Conservation (phyloP, 495 filamentous ascomycete genomes). For the Trichoderma parareesei region DNA sequence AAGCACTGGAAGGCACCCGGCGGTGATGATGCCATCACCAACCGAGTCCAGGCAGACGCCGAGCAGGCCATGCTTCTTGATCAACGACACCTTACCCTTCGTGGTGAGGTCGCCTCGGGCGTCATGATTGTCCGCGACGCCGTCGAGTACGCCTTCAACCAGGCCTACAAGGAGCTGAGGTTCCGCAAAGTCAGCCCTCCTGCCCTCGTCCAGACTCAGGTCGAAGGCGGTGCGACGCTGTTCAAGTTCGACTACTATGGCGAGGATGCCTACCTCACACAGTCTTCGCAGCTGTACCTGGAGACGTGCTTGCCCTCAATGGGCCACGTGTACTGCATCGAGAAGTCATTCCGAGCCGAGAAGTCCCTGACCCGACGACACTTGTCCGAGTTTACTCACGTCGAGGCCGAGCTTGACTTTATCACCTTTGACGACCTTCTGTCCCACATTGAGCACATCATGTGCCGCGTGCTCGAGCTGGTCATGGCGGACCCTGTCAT, state of each 20-base stretch:
- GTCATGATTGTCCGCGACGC: slow-evolving; percentile 89
- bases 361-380: slow-evolving; percentile 92
- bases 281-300: slow-evolving; percentile 96
- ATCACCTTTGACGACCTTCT: slow-evolving; percentile 90
- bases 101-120: slow-evolving; percentile 77
- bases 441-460: slow-evolving; percentile 79
- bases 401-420: slow-evolving; percentile 95
- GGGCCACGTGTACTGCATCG: slow-evolving; percentile 94
- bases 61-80: slow-evolving; percentile 73
- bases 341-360: slow-evolving; percentile 97
- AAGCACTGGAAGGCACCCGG: slow-evolving; percentile 62
- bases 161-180: slow-evolving; percentile 68
- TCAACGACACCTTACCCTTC: slow-evolving; percentile 84
- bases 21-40: slow-evolving; percentile 90
- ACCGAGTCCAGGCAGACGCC: slow-evolving; percentile 63
- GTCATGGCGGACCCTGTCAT: slow-evolving; percentile 64
- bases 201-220: slow-evolving; percentile 97
- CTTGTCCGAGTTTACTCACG: slow-evolving; percentile 91
- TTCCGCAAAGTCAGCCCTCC: slow-evolving; percentile 86
- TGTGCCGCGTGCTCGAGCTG: slow-evolving; percentile 76
- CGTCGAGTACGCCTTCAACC: slow-evolving; percentile 74
- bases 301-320: slow-evolving; percentile 88
- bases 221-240: slow-evolving; percentile 90
- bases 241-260: slow-evolving; percentile 95
- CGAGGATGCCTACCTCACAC: slow-evolving; percentile 87